These are phyloP conservation scores for Vachellia collinsii DNA, from an alignment of 306 rosid genomes.

Conservation along the genomic window DNA sequence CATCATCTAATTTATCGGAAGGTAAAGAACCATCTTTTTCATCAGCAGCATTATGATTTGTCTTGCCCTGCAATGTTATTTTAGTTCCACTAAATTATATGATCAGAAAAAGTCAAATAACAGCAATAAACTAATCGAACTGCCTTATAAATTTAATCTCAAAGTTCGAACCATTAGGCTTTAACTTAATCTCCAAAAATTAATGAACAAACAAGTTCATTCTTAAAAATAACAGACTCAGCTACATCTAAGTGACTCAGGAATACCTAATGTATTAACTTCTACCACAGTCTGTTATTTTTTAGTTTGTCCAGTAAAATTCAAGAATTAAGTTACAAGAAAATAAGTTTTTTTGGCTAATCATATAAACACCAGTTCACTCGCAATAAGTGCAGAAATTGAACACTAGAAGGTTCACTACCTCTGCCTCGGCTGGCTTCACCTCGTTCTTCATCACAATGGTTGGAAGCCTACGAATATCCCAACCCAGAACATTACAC, in stretches of 20 bases:
- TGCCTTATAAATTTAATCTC: neutral
- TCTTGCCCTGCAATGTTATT: slow-evolving; percentile 32
- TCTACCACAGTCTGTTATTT: neutral
- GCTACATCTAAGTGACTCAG: neutral
- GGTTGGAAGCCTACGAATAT: slow-evolving; percentile 56
- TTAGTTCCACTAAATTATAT: neutral
- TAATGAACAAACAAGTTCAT: neutral
- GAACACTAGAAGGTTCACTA: slow-evolving; percentile 12
- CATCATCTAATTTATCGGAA: slow-evolving; percentile 5
- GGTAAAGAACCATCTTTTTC: slow-evolving; percentile 15
- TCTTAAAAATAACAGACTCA: neutral
- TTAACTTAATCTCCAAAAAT: neutral
- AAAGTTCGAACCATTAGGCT: neutral
- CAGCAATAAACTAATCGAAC: neutral
- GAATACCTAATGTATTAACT: neutral
- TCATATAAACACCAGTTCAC: neutral
- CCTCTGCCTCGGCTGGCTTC: slow-evolving; percentile 33
- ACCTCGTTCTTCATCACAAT: slow-evolving; percentile 50
- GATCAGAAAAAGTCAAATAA: neutral
- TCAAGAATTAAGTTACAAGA: neutral
- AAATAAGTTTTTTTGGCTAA: neutral
- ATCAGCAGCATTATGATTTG: slow-evolving; percentile 27
- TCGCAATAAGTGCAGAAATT: neutral
- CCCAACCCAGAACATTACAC: slow-evolving; percentile 82
- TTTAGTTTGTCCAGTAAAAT: neutral